Evolutionary conservation across 352 stramenopile genomes (phyloP), one percentile per base, ranked within the genome.

Genomic region (Phytophthora pseudosyringae): DNA sequence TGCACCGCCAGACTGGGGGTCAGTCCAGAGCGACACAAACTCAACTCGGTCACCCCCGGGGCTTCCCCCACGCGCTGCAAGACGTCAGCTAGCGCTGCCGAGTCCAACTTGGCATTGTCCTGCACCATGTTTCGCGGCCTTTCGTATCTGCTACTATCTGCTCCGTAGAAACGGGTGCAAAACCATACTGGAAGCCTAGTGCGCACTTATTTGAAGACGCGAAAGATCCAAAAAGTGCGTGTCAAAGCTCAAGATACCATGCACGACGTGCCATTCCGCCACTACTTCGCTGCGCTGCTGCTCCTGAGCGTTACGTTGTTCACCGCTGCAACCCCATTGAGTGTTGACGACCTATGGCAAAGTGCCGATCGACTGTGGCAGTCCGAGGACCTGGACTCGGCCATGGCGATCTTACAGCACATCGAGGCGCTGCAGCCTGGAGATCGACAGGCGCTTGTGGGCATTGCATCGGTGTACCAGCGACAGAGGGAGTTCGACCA

Each of bases 1-100:
- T 80, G 68, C 21, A 81, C 77, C 6, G 71, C 64, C 47, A 86
- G 69, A 48, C 59, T 80, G 39, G 74, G 65, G 13, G 68, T 80
- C 45, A 86, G 62, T 28, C 62, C 69, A 38, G 55, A 66, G 31
- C 67, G 50, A 48, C 53, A 40, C 3, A 85, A 64, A 39, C 44
- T 36, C 12, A 85, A 64, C 3, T 49, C 47, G 2, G 40, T 52
- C 28, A 69, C 43, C 29, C 21, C 59, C 4, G 55, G 7, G 16
- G 69, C 60, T 3, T 59, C 53, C 11, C 47, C 53, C n/a, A 73
- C 36, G 0, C 26, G 10, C 28, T 67, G 35, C 18, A 85, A 60
- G 8, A 77, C 59, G 3, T 64, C 51, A 9, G 57, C 47, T 8
- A 83, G 55, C 1, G 55, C 40, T 2, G 51, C 63, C 16, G 50